These are phyloP conservation scores for Ophiostoma montium DNA, from an alignment of 2,329 filamentous ascomycete species.

Conservation along the genomic window DNA sequence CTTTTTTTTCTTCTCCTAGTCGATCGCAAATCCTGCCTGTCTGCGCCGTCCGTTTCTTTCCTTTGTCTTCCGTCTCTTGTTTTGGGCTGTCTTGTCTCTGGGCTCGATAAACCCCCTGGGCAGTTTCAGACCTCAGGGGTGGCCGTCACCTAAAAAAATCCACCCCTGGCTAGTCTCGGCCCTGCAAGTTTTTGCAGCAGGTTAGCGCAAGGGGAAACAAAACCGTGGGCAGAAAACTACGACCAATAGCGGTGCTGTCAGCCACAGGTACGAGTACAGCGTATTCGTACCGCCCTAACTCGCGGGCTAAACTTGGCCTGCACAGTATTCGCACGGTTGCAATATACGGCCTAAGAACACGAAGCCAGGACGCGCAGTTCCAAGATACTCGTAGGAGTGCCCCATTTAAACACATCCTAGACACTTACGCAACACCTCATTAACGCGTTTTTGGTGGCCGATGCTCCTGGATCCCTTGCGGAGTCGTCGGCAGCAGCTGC, in stretches of 20 bases:
- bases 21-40: too few relatives aligned
- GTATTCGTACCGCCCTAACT: too few relatives aligned
- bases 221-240: not conserved
- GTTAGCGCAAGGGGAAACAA: slow-evolving; percentile 7
- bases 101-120: not conserved
- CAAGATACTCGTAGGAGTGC: too few relatives aligned
- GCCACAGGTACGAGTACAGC: not conserved
- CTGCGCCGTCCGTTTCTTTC: not conserved
- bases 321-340: not conserved
- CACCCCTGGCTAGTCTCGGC: slow-evolving; percentile 4
- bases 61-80: not conserved
- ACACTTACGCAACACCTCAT: slow-evolving; percentile 1
- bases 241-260: not conserved
- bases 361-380: too few relatives aligned
- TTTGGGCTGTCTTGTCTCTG: not conserved
- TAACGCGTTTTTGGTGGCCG: not conserved
- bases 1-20: too few relatives aligned
- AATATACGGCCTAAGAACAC: not conserved
- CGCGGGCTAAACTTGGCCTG: not conserved
- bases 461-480: not conserved
- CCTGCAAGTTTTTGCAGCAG: slow-evolving; percentile 5
- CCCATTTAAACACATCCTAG: not conserved
- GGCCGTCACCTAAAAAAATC: not conserved
- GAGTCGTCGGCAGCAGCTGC: not conserved
- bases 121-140: slow-evolving; percentile 7